A percentile compares a stretch with the other conserved stretches of the same genome.
phyloP scores from a whole-genome alignment of 1,284 basidiomycete genomes.

The Ceratobasidium theobromae region DNA sequence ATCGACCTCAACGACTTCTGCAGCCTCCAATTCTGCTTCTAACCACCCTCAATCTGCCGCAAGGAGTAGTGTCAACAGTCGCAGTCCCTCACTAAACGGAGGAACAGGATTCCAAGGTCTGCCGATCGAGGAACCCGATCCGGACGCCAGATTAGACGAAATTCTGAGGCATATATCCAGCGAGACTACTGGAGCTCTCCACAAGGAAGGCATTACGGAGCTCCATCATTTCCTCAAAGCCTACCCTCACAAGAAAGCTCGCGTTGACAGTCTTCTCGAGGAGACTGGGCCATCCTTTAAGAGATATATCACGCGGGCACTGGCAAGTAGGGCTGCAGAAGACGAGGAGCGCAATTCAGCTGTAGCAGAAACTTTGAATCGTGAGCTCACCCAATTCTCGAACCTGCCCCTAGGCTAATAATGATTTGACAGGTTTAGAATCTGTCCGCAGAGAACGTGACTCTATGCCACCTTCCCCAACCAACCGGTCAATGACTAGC shows the following conservation, averaged over 20 bases:
- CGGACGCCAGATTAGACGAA: slow-evolving; percentile 73
- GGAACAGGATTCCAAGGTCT: slow-evolving; percentile 47
- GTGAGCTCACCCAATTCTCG: slow-evolving; percentile 53
- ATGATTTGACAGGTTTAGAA: slow-evolving; percentile 58
- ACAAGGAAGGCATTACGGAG: slow-evolving; percentile 92
- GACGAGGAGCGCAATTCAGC: slow-evolving; percentile 71
- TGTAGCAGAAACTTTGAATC: slow-evolving; percentile 73
- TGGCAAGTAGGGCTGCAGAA: slow-evolving; percentile 81
- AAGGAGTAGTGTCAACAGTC: slow-evolving; percentile 10
- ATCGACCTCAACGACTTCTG: slow-evolving; percentile 17
- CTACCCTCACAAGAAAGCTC: slow-evolving; percentile 83
- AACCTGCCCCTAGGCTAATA: neutral
- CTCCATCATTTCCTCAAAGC: slow-evolving; percentile 92
- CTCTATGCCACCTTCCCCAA: slow-evolving; percentile 34
- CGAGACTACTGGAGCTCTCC: slow-evolving; percentile 77
- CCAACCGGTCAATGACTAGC: slow-evolving; percentile 36
- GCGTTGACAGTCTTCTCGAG: slow-evolving; percentile 83
- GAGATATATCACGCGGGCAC: slow-evolving; percentile 79
- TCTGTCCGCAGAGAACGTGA: slow-evolving; percentile 48
- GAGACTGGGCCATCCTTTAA: slow-evolving; percentile 79
- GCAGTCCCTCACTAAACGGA: slow-evolving; percentile 22
- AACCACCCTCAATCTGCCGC: slow-evolving; percentile 5
- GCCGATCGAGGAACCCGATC: slow-evolving; percentile 65
- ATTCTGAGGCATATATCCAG: slow-evolving; percentile 91
- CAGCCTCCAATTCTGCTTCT: neutral